Percentiles rank a stretch among this genome's conserved stretches.
Conservation (phyloP, 1,284 basidiomycete genomes). For the Tylopilus sp. region DNA sequence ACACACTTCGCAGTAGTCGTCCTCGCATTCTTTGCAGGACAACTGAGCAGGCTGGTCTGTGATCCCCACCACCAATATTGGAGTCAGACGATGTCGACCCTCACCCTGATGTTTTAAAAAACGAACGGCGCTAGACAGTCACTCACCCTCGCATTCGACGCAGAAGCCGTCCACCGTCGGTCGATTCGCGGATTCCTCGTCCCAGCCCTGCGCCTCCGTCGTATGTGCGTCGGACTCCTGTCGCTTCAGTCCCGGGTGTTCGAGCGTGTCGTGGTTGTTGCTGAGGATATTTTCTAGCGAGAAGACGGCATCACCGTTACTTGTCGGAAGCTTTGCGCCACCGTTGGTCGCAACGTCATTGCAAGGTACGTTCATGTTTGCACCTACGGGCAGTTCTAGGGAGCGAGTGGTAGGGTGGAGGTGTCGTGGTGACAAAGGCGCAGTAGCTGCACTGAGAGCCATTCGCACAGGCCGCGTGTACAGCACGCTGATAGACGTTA, state of each 20-base stretch:
- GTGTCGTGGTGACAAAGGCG: conserved; percentile 11
- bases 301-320: conserved; percentile 33
- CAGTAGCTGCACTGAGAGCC: conserved; percentile 2
- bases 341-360: conserved; percentile 6
- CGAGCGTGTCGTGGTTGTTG: conserved; percentile 55
- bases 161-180: conserved; percentile 63
- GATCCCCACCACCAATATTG: too few relatives aligned
- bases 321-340: conserved; percentile 6
- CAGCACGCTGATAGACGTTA: conserved; percentile 6
- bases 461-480: conserved; percentile 30
- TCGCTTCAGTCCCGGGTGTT: conserved; percentile 45
- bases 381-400: conserved; percentile 8
- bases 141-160: conserved; percentile 76
- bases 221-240: conserved; percentile 18
- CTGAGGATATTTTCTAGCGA: conserved; percentile 66
- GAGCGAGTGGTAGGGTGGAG: conserved; percentile 1
- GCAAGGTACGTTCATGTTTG: conserved; percentile 17
- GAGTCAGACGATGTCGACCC: too few relatives aligned
- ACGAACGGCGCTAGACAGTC: too few relatives aligned
- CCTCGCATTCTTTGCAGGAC: conserved; percentile 63
- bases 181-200: conserved; percentile 53
- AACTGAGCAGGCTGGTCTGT: conserved; percentile 77
- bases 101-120: too few relatives aligned
- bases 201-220: conserved; percentile 51
- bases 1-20: conserved; percentile 78